phyloP scores from a whole-genome alignment of 2,329 filamentous ascomycete species.

The Cordyceps cateniannulata region DNA sequence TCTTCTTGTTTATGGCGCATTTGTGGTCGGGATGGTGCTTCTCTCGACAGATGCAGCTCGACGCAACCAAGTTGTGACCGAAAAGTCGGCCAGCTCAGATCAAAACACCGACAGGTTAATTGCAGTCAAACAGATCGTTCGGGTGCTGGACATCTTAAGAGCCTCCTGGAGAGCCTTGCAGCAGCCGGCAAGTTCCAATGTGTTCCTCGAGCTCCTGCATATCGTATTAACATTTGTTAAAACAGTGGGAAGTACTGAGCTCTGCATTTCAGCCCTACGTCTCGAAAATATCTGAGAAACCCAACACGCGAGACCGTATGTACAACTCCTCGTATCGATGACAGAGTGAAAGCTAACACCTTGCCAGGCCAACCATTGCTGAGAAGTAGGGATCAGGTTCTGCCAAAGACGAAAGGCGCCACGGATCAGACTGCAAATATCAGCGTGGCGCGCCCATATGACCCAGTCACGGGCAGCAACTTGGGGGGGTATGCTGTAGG shows the following conservation, averaged over 20 bases:
- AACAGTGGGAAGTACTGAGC: background rate
- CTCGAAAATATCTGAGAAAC: background rate
- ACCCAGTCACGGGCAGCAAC: background rate
- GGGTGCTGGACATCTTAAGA: background rate
- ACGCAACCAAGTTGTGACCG: background rate
- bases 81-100: background rate
- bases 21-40: slow-evolving; percentile 1
- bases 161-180: slow-evolving; percentile 2
- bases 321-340: background rate
- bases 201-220: too few relatives aligned
- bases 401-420: background rate
- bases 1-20: slow-evolving; percentile 1
- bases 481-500: background rate
- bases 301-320: background rate
- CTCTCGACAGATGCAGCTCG: slow-evolving; percentile 1
- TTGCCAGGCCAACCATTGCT: background rate
- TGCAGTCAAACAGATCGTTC: background rate
- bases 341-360: background rate
- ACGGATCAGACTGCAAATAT: background rate
- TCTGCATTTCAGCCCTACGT: background rate
- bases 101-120: background rate
- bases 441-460: background rate
- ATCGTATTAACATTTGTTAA: background rate
- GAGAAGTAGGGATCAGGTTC: too few relatives aligned
- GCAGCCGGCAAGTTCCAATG: background rate